Base-by-base conservation (phyloP, 192 early-diverging fungal genomes). In the Dissophora globulifera region DNA sequence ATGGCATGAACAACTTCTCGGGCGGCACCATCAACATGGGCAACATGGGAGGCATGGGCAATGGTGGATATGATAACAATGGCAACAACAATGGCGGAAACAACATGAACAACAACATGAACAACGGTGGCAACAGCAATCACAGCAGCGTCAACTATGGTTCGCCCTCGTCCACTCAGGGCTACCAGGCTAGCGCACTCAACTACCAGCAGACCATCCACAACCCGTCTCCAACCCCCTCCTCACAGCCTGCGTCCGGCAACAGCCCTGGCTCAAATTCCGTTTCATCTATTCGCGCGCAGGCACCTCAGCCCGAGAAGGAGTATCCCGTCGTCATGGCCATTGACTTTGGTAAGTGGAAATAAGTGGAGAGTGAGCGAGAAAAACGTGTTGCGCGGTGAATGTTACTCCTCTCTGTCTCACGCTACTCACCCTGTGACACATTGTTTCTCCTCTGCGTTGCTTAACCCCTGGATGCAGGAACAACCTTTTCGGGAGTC, bases 321-420 rank as follows among this genome's bases (percentile, higher is more conserved):
- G 62, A 81, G 2, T 81, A 81, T 19, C 72, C 79, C 33, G 74
- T 81, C 25, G 74, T 81, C 15, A 65, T 81, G 58, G 74, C 72
- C 46, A 81, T 81, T 43, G 79, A 81, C 54, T 81, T 81, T 61
- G 79, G 79, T 78, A 74, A 32, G 58, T n/a, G n/a, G n/a, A n/a
- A n/a, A n/a, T n/a, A n/a, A n/a, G n/a, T n/a, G n/a, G n/a, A n/a
- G n/a, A n/a, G n/a, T n/a, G n/a, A n/a, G n/a, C n/a, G n/a, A n/a
- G n/a, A n/a, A n/a, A n/a, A n/a, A n/a, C n/a, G n/a, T n/a, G n/a
- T n/a, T n/a, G n/a, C n/a, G n/a, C n/a, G n/a, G n/a, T n/a, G n/a
- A n/a, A n/a, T n/a, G 5, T 61, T 13, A 38, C 43, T 30, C n/a
- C 10, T 29, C 40, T 65, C 25, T 38, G 65, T 17, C 10, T 5